Conservation (phyloP, 257 asterid species). For the Solanum stenotomum region DNA sequence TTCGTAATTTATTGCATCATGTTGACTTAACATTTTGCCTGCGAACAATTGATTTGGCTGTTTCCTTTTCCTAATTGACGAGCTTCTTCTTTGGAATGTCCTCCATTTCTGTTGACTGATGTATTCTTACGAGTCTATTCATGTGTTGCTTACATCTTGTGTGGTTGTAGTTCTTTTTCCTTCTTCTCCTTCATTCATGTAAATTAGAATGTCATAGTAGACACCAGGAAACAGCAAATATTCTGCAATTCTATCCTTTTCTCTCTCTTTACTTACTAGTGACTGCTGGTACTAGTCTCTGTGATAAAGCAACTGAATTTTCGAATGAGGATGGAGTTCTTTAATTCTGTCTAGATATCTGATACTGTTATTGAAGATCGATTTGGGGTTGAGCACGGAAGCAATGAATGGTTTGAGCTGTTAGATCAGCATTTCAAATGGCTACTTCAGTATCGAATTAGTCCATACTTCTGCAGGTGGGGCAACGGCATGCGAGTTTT, state of each 20-base stretch:
- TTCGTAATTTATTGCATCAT: not conserved
- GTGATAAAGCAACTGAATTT: not conserved
- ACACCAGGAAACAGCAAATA: not conserved
- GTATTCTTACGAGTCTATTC: not conserved
- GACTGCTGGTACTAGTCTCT: not conserved
- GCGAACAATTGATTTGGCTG: not conserved
- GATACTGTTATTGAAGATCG: conserved; percentile 99
- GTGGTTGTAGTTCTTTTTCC: not conserved
- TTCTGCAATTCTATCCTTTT: not conserved
- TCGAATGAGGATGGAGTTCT: conserved; percentile 13
- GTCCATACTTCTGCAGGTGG: conserved; percentile 99
- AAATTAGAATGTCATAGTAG: not conserved
- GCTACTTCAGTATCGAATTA: conserved; percentile 88
- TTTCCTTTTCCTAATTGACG: not conserved
- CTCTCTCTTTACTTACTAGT: not conserved
- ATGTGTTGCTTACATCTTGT: not conserved
- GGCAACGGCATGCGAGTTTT: conserved; percentile 92
- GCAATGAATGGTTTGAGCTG: conserved; percentile 77
- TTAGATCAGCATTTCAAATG: conserved; percentile 91
- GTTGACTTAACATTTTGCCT: not conserved
- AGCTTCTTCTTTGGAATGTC: not conserved
- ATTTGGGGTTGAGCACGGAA: conserved; percentile 94
- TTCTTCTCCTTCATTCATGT: not conserved
- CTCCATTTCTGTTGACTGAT: not conserved
- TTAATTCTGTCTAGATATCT: conserved; percentile 60